phyloP scores from a whole-genome alignment of 2,329 filamentous ascomycete genomes.

The Fusarium sororula region DNA sequence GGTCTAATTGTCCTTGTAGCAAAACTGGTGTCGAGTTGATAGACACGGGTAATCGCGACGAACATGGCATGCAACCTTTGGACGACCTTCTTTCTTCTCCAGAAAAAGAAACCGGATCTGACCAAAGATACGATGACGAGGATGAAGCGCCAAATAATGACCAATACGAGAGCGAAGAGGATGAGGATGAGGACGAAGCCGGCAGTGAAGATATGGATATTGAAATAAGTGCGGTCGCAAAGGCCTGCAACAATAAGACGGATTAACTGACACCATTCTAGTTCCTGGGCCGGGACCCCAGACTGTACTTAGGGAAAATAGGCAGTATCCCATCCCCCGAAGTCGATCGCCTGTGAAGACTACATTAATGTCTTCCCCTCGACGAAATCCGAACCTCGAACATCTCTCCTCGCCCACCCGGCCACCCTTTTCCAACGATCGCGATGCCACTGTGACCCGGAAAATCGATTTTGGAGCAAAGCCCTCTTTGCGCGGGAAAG shows the following conservation, averaged over 20 bases:
- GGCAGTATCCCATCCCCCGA: conserved; percentile 58
- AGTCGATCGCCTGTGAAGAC: conserved; percentile 72
- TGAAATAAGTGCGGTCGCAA: conserved; percentile 53
- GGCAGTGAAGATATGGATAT: conserved; percentile 63
- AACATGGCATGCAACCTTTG: conserved; percentile 89
- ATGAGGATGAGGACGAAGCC: conserved; percentile 26
- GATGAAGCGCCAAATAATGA: conserved; percentile 3
- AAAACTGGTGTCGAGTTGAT: conserved; percentile 88
- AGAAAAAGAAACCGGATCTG: conserved; percentile 57
- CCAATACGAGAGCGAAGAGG: conserved; percentile 39
- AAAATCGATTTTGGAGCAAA: conserved; percentile 60
- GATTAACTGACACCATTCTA: conserved; percentile 44
- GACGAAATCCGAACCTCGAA: conserved; percentile 66
- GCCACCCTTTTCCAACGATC: conserved; percentile 48
- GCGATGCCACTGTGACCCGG: conserved; percentile 58
- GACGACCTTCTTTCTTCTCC: conserved; percentile 92
- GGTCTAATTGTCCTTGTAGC: conserved; percentile 56
- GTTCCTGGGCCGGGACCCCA: conserved; percentile 63
- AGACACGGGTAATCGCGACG: conserved; percentile 83
- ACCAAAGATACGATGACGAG: conserved; percentile 33
- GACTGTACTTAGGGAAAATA: conserved; percentile 61
- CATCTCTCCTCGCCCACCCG: conserved; percentile 61
- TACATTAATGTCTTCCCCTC: conserved; percentile 67
- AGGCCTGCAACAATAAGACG: neutral
- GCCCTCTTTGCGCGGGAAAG: conserved; percentile 3